Evolutionary conservation across 352 stramenopile species (phyloP).

Genomic region (Pythium oligandrum): DNA sequence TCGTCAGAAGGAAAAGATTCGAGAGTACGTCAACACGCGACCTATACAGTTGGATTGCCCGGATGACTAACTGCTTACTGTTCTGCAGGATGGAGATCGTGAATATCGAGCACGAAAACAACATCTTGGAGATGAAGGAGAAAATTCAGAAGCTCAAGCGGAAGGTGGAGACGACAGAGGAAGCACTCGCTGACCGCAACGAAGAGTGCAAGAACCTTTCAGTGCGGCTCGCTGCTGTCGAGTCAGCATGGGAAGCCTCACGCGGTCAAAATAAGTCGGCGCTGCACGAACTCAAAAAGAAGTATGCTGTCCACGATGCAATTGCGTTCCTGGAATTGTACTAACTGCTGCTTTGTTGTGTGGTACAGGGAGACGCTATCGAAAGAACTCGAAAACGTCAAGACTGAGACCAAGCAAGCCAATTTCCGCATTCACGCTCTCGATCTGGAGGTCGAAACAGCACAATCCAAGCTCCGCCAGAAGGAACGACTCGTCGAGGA

Average conservation of each 20-base stretch:
- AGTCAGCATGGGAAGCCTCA: conserved; percentile 73
- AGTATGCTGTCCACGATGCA: conserved; percentile 17
- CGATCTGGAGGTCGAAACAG: conserved; percentile 71
- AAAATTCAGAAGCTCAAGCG: conserved; percentile 74
- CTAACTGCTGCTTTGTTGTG: no score
- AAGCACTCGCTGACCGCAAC: conserved; percentile 39
- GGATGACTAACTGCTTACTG: not conserved
- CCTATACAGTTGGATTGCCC: not conserved
- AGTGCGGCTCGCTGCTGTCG: conserved; percentile 60
- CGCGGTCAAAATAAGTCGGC: conserved; percentile 76
- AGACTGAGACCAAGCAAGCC: conserved; percentile 64
- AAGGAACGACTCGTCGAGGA: conserved; percentile 72
- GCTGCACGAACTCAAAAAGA: conserved; percentile 79
- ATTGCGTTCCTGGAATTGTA: not conserved
- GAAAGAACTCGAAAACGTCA: conserved; percentile 62
- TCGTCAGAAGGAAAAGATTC: conserved; percentile 64
- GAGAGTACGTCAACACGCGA: conserved; percentile 32
- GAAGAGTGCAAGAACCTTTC: conserved; percentile 70
- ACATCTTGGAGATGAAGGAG: conserved; percentile 68
- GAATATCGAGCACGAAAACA: conserved; percentile 66
- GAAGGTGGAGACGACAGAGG: conserved; percentile 41
- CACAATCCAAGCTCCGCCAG: conserved; percentile 65
- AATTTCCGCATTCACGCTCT: conserved; percentile 71
- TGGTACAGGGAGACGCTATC: conserved; percentile 42
- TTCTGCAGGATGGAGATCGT: conserved; percentile 53